Conservation (phyloP, 768 basidiomycete species). For the Boletus coccyginus region DNA sequence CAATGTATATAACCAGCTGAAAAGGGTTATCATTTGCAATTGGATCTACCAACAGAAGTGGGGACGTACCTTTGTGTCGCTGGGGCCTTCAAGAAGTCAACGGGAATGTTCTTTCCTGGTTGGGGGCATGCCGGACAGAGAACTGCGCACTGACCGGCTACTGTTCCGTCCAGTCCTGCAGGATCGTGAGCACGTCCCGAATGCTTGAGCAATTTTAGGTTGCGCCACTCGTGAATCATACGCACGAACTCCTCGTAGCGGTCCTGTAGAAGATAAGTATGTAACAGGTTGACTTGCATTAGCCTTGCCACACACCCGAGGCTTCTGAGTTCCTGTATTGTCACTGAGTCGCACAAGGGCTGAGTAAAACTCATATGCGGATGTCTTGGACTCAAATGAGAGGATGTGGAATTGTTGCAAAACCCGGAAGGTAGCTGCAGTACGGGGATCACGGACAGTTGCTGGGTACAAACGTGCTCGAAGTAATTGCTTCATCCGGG, state of each 20-base stretch:
- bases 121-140: background rate
- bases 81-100: background rate
- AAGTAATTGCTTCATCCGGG: conserved; percentile 30
- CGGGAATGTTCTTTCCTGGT: background rate
- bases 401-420: conserved; percentile 33
- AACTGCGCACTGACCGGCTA: background rate
- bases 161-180: background rate
- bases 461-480: conserved; percentile 31
- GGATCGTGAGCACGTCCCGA: background rate
- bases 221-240: background rate
- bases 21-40: background rate
- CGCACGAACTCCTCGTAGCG: background rate
- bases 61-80: background rate
- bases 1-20: background rate
- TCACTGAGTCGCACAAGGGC: conserved; percentile 10
- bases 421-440: conserved; percentile 30
- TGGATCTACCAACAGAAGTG: too few relatives aligned
- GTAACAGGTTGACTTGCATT: too few relatives aligned
- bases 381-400: conserved; percentile 32
- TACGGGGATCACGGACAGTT: conserved; percentile 24
- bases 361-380: conserved; percentile 33
- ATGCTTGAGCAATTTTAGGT: background rate
- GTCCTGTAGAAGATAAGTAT: background rate
- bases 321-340: background rate
- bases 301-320: background rate